Evolutionary conservation across 2,329 filamentous ascomycete genomes (phyloP).

Genomic region (Corniculantispora saksenae): DNA sequence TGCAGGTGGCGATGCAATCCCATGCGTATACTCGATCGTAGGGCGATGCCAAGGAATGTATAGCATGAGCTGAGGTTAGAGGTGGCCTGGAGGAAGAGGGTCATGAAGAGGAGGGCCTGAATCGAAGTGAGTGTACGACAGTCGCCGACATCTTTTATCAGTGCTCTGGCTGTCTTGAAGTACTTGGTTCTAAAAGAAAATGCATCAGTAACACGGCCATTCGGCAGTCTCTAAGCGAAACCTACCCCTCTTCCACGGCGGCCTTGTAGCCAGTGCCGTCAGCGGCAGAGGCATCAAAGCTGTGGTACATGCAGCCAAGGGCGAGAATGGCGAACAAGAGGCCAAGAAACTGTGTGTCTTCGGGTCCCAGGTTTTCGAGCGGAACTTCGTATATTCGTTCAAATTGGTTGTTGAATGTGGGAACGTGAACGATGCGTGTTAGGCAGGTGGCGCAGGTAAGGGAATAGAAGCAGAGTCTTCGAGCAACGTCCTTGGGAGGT

Average conservation of each 20-base stretch:
- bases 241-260: slow-evolving; percentile 59
- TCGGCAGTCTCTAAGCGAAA: background rate
- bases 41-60: slow-evolving; percentile 75
- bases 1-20: slow-evolving; percentile 74
- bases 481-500: slow-evolving; percentile 62
- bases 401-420: slow-evolving; percentile 76
- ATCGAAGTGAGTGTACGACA: slow-evolving; percentile 74
- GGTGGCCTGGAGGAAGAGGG: slow-evolving; percentile 77
- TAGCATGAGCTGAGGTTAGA: slow-evolving; percentile 80
- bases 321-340: slow-evolving; percentile 71
- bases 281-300: slow-evolving; percentile 52
- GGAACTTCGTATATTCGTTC: slow-evolving; percentile 75
- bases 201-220: slow-evolving; percentile 32
- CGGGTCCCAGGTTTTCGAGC: slow-evolving; percentile 60
- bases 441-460: slow-evolving; percentile 60
- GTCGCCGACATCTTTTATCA: slow-evolving; percentile 66
- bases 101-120: slow-evolving; percentile 77
- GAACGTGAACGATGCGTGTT: slow-evolving; percentile 74
- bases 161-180: slow-evolving; percentile 65
- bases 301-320: slow-evolving; percentile 71
- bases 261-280: slow-evolving; percentile 51
- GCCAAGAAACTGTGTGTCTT: slow-evolving; percentile 69
- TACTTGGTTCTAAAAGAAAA: slow-evolving; percentile 58
- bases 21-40: slow-evolving; percentile 74
- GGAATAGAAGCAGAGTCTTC: slow-evolving; percentile 55